These are phyloP conservation scores for Pseudonectria foliicola DNA, from an alignment of 2,329 filamentous ascomycete species.

Conservation along the genomic window DNA sequence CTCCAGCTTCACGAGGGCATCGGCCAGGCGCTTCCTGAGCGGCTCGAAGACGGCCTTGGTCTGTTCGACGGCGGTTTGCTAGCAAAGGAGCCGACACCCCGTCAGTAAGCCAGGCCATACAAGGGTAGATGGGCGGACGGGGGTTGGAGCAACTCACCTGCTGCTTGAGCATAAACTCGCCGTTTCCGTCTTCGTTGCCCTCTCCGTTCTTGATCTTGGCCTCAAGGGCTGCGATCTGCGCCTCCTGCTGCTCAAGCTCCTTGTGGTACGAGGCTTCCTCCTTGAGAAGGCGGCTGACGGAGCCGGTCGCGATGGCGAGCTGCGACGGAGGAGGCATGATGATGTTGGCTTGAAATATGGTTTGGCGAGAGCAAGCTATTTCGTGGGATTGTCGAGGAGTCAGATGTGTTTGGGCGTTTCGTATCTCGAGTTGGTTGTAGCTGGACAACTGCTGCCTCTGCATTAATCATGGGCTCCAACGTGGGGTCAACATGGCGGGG, in stretches of 20 bases:
- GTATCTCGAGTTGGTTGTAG: neutral
- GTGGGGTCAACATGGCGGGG: slow-evolving; percentile 4
- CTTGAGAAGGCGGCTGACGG: slow-evolving; percentile 78
- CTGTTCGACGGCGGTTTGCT: slow-evolving; percentile 79
- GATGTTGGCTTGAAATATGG: slow-evolving; percentile 1
- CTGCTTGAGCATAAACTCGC: slow-evolving; percentile 73
- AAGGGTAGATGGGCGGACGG: neutral
- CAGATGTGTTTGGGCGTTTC: no score
- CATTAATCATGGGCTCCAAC: neutral
- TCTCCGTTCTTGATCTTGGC: slow-evolving; percentile 45
- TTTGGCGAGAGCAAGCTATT: neutral
- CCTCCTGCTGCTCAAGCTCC: slow-evolving; percentile 70
- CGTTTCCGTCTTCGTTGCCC: slow-evolving; percentile 61
- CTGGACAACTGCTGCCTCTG: slow-evolving; percentile 13
- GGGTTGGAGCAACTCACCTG: slow-evolving; percentile 52
- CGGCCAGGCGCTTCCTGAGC: slow-evolving; percentile 62
- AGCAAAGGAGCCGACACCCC: slow-evolving; percentile 1
- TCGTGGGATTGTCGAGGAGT: neutral
- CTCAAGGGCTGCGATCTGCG: slow-evolving; percentile 62
- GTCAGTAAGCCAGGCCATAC: slow-evolving; percentile 1
- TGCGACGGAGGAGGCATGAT: slow-evolving; percentile 70
- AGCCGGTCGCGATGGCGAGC: slow-evolving; percentile 71
- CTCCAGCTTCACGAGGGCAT: slow-evolving; percentile 67
- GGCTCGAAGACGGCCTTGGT: slow-evolving; percentile 76
- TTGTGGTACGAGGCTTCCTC: slow-evolving; percentile 88